A percentile compares a stretch with the other conserved stretches of the same genome.
phyloP scores from a whole-genome alignment of 371 early-diverging fungal genomes.

The Globomyces sp. region DNA sequence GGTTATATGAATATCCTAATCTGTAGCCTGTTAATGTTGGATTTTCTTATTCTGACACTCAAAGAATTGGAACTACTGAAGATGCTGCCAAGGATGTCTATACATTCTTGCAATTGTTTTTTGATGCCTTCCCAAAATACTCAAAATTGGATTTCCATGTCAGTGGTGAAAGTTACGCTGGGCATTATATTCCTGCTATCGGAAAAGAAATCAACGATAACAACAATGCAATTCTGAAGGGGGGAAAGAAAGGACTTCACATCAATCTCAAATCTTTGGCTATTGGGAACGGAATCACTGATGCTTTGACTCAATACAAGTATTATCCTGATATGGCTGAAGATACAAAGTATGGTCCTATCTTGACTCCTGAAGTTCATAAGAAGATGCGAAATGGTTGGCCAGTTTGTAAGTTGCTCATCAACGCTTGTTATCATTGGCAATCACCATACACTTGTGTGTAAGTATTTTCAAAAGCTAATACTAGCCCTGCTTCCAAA shows the following conservation, averaged over 20 bases:
- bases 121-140: slow-evolving; percentile 41
- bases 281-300: slow-evolving; percentile 87
- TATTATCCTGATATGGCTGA: slow-evolving; percentile 86
- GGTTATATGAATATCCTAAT: slow-evolving; percentile 51
- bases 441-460: slow-evolving; percentile 64
- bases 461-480: slow-evolving; percentile 51
- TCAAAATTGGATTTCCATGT: slow-evolving; percentile 62
- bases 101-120: slow-evolving; percentile 59
- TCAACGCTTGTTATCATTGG: slow-evolving; percentile 71
- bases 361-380: slow-evolving; percentile 62
- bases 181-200: slow-evolving; percentile 39
- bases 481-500: slow-evolving; percentile 66
- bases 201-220: slow-evolving; percentile 19
- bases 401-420: slow-evolving; percentile 65
- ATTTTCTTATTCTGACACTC: slow-evolving; percentile 61
- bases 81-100: slow-evolving; percentile 65
- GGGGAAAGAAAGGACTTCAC: slow-evolving; percentile 6
- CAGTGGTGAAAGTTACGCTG: slow-evolving; percentile 61
- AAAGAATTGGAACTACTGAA: slow-evolving; percentile 51
- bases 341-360: slow-evolving; percentile 68
- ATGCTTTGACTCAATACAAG: slow-evolving; percentile 84
- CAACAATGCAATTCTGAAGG: slow-evolving; percentile 8
- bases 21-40: slow-evolving; percentile 73
- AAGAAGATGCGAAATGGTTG: slow-evolving; percentile 63
- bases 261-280: slow-evolving; percentile 60